Conservation (phyloP, 345 rosid species). For the Luvunga scandens region DNA sequence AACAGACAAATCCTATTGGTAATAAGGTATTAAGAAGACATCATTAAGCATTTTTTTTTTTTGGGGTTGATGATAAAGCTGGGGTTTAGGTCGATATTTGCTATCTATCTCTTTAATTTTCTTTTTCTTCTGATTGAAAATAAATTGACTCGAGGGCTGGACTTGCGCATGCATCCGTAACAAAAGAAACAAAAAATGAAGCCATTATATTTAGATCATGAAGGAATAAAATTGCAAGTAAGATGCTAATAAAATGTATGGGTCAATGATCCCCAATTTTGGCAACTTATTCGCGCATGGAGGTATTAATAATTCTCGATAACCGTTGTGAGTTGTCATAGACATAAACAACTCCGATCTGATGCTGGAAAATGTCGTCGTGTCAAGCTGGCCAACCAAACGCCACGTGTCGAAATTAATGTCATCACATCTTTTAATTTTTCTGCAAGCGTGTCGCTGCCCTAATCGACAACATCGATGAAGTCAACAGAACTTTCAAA, state of each 20-base stretch:
- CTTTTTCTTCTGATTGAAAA: neutral
- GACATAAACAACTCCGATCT: neutral
- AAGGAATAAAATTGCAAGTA: neutral
- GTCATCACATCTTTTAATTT: neutral
- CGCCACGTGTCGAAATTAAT: neutral
- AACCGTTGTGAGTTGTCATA: neutral
- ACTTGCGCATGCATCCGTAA: no score
- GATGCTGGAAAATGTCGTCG: neutral
- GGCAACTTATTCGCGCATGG: neutral
- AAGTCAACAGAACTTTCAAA: neutral
- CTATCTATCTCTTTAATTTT: neutral
- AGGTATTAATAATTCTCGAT: no score
- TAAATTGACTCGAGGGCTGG: neutral
- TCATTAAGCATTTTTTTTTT: neutral
- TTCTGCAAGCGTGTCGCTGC: neutral
- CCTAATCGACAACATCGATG: neutral
- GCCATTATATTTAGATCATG: neutral
- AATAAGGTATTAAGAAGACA: neutral
- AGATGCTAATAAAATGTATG: neutral
- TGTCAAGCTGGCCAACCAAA: neutral
- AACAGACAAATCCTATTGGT: neutral
- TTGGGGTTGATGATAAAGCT: neutral
- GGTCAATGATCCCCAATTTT: neutral
- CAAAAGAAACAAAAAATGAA: neutral
- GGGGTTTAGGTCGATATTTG: neutral